These are phyloP conservation scores for Candida maltosa DNA, from an alignment of 805 yeast genomes.

Conservation along the genomic window DNA sequence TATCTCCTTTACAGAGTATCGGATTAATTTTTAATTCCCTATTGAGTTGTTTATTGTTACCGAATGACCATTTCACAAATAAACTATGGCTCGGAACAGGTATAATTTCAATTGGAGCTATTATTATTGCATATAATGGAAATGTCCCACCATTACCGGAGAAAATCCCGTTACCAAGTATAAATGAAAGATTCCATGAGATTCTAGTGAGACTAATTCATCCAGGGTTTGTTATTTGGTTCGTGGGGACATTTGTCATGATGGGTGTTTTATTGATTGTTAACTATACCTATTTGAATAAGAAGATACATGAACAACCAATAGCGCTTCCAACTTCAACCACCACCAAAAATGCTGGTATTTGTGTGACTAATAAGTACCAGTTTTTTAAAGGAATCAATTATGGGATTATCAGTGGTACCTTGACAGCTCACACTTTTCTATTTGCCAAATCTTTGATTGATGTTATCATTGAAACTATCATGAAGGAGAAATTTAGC, in stretches of 20 bases:
- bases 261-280: conserved; percentile 22
- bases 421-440: conserved; percentile 80
- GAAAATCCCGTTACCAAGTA: conserved; percentile 17
- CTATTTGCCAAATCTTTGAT: conserved; percentile 82
- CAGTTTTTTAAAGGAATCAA: conserved; percentile 51
- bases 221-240: conserved; percentile 58
- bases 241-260: conserved; percentile 28
- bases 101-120: conserved; percentile 70
- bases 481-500: conserved; percentile 21
- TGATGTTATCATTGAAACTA: conserved; percentile 55
- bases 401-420: conserved; percentile 70
- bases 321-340: neutral
- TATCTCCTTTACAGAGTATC: conserved; percentile 81
- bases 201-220: conserved; percentile 36
- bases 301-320: conserved; percentile 9
- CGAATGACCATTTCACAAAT: conserved; percentile 64
- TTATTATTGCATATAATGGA: conserved; percentile 73
- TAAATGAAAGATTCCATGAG: conserved; percentile 32
- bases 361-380: conserved; percentile 11
- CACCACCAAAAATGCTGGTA: neutral
- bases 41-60: conserved; percentile 59
- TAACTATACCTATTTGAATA: conserved; percentile 16
- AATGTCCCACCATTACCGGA: conserved; percentile 24
- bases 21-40: conserved; percentile 86
- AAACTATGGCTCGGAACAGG: conserved; percentile 62